Percentiles rank a stretch among this genome's conserved stretches.
Evolutionary conservation across 768 basidiomycete genomes (phyloP).

Genomic region (Lentinula guzmanii): DNA sequence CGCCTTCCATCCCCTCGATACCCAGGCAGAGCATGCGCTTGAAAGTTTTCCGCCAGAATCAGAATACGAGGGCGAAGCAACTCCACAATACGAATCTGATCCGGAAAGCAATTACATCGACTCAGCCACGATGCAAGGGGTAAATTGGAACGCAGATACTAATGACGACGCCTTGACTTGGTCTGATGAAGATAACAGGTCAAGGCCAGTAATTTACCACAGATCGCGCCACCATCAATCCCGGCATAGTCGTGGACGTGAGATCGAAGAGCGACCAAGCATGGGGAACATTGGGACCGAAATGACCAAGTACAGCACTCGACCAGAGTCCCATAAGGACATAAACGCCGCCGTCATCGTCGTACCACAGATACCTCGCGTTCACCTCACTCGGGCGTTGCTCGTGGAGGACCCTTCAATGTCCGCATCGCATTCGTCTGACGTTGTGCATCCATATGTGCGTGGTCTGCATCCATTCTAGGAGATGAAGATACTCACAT

Average conservation of each 20-base stretch:
- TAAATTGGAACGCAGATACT: neutral
- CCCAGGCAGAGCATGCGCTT: neutral
- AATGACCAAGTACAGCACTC: neutral
- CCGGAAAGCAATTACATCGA: constrained; percentile 18
- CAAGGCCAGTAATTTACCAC: neutral
- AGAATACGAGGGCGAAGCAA: constrained; percentile 23
- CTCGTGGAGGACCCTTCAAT: constrained; percentile 3
- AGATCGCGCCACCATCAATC: neutral
- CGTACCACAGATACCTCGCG: neutral
- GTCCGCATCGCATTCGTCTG: neutral
- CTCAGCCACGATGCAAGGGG: neutral
- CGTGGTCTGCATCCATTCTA: neutral
- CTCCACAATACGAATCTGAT: constrained; percentile 35
- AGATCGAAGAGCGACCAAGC: neutral
- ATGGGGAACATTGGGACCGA: neutral
- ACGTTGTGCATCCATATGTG: constrained; percentile 12
- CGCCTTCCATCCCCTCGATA: neutral
- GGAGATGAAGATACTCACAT: constrained; percentile 9
- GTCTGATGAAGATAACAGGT: neutral
- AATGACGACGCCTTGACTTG: neutral
- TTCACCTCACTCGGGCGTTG: neutral
- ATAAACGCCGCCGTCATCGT: neutral
- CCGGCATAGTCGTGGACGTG: neutral
- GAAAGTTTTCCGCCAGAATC: neutral
- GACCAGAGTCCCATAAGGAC: neutral